Evolutionary conservation across 768 basidiomycete genomes (phyloP).

Genomic region (Termitomyces sp.): DNA sequence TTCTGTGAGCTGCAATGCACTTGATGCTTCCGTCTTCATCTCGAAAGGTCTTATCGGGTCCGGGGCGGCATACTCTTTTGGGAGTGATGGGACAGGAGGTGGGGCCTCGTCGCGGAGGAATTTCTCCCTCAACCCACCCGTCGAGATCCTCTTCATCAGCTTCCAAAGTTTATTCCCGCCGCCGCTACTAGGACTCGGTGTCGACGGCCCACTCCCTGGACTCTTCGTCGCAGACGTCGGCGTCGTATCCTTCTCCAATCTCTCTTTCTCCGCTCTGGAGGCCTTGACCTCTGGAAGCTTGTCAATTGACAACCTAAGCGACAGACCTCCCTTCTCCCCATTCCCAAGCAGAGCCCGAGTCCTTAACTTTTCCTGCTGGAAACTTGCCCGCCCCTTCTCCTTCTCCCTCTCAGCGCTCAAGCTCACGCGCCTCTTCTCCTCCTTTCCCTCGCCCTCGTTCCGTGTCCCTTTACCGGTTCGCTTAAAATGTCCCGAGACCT

Average conservation of each 20-base stretch:
- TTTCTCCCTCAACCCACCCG: slow-evolving; percentile 56
- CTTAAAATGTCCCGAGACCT: slow-evolving; percentile 30
- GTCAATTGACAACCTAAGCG: slow-evolving; percentile 28
- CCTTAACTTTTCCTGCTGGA: slow-evolving; percentile 30
- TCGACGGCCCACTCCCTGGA: slow-evolving; percentile 7
- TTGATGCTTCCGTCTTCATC: not conserved
- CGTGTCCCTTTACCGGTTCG: slow-evolving; percentile 13
- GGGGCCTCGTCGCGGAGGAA: slow-evolving; percentile 26
- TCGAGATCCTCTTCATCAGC: slow-evolving; percentile 66
- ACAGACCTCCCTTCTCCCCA: slow-evolving; percentile 13
- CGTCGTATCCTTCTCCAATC: not conserved
- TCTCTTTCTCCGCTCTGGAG: not conserved
- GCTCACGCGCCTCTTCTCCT: not conserved
- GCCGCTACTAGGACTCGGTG: slow-evolving; percentile 9
- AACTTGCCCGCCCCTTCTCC: slow-evolving; percentile 20
- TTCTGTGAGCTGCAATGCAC: not conserved
- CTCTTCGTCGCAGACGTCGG: not conserved
- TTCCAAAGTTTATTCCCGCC: slow-evolving; percentile 52
- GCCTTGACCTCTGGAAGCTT: slow-evolving; percentile 17
- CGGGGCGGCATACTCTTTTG: slow-evolving; percentile 29
- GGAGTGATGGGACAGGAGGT: slow-evolving; percentile 60
- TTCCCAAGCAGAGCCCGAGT: slow-evolving; percentile 12
- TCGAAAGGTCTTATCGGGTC: not conserved
- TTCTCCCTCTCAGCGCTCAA: not conserved
- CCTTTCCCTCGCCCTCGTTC: slow-evolving; percentile 5